Percentiles rank a stretch among this genome's conserved stretches.
phyloP scores from a whole-genome alignment of 768 basidiomycete species.

The Amanita jacksonii region DNA sequence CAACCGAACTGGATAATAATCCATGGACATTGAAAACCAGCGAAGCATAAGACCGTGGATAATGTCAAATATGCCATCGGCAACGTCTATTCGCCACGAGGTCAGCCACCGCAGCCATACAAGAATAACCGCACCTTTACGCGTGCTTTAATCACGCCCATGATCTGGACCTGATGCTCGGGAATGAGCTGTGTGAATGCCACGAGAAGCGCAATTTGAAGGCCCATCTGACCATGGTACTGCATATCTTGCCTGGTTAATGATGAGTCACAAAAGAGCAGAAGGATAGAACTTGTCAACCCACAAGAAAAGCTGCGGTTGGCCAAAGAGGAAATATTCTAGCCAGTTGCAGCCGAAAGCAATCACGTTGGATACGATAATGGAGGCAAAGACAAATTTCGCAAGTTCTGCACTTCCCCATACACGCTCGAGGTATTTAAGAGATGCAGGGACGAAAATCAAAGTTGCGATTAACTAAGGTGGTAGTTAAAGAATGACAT shows the following conservation, averaged over 20 bases:
- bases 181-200: slow-evolving; percentile 98
- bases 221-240: slow-evolving; percentile 89
- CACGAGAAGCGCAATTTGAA: slow-evolving; percentile 84
- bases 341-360: slow-evolving; percentile 86
- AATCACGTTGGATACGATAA: slow-evolving; percentile 81
- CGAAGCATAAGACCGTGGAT: slow-evolving; percentile 73
- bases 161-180: slow-evolving; percentile 92
- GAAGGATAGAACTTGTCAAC: slow-evolving; percentile 19
- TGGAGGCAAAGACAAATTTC: slow-evolving; percentile 76
- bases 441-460: slow-evolving; percentile 68
- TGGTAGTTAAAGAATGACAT: slow-evolving; percentile 8
- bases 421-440: slow-evolving; percentile 87
- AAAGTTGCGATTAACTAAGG: slow-evolving; percentile 67
- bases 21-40: slow-evolving; percentile 85
- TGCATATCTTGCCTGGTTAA: slow-evolving; percentile 67
- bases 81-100: slow-evolving; percentile 45
- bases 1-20: slow-evolving; percentile 98
- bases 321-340: slow-evolving; percentile 60
- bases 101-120: slow-evolving; percentile 1
- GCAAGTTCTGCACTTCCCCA: slow-evolving; percentile 85
- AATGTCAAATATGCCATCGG: slow-evolving; percentile 93
- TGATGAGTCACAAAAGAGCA: slow-evolving; percentile 8
- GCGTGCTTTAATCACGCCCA: slow-evolving; percentile 74
- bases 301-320: slow-evolving; percentile 71
- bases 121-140: slow-evolving; percentile 61